Conservation (phyloP, 2,329 filamentous ascomycete genomes). For the Raffaelea deltoideospora region DNA sequence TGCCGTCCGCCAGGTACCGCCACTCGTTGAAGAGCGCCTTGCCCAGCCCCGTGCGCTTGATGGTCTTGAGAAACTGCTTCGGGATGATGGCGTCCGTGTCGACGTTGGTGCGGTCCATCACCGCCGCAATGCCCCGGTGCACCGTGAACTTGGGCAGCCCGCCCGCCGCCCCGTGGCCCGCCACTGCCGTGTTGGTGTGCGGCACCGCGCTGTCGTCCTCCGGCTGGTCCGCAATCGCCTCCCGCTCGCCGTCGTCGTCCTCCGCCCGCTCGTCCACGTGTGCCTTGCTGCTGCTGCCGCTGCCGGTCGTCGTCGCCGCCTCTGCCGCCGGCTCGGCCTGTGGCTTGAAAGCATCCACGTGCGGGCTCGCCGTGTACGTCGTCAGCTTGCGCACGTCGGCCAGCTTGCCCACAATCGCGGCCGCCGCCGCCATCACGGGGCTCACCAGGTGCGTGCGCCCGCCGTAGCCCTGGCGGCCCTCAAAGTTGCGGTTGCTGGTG, state of each 20-base stretch:
- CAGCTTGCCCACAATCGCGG: slow-evolving; percentile 78
- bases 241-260: slow-evolving; percentile 35
- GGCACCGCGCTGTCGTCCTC: slow-evolving; percentile 41
- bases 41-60: slow-evolving; percentile 91
- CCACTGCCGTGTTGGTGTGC: slow-evolving; percentile 45
- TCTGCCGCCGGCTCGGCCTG: slow-evolving; percentile 3
- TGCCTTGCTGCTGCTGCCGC: slow-evolving; percentile 23
- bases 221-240: slow-evolving; percentile 39
- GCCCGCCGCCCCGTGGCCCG: slow-evolving; percentile 30
- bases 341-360: slow-evolving; percentile 40
- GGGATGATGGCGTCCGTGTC: slow-evolving; percentile 99
- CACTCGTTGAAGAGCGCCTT: slow-evolving; percentile 74
- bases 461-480: slow-evolving; percentile 83
- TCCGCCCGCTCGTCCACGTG: slow-evolving; percentile 37
- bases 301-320: neutral
- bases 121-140: slow-evolving; percentile 76
- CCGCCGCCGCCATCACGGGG: slow-evolving; percentile 88
- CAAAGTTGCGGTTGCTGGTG: slow-evolving; percentile 95
- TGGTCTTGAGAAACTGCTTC: slow-evolving; percentile 98
- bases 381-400: slow-evolving; percentile 77
- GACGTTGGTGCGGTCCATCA: slow-evolving; percentile 75
- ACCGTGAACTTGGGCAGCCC: slow-evolving; percentile 75
- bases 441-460: slow-evolving; percentile 94
- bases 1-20: slow-evolving; percentile 59
- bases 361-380: slow-evolving; percentile 39